Conservation (phyloP, 768 basidiomycete genomes). For the Lactarius akahatsu region DNA sequence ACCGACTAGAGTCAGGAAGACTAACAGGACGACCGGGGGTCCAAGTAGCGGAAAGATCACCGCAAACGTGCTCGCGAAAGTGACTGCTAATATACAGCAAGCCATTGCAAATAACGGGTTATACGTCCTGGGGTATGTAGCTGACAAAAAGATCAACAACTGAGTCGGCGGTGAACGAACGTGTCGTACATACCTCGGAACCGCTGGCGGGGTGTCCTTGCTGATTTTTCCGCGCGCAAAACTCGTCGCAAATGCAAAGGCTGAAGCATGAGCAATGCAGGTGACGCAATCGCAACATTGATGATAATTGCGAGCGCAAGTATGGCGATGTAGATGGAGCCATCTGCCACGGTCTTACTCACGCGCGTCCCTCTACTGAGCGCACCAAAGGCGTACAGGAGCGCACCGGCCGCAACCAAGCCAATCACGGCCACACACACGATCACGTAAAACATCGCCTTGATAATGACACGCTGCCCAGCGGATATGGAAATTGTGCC, state of each 20-base stretch:
- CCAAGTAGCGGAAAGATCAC: constrained; percentile 76
- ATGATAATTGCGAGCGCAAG: constrained; percentile 58
- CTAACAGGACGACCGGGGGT: constrained; percentile 63
- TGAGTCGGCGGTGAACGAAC: not conserved
- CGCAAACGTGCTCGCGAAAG: constrained; percentile 71
- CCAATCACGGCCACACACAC: constrained; percentile 55
- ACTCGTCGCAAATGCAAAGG: constrained; percentile 61
- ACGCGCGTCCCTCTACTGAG: constrained; percentile 43
- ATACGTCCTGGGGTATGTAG: constrained; percentile 69
- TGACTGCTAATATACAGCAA: constrained; percentile 63
- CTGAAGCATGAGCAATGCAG: constrained; percentile 72
- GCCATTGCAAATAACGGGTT: constrained; percentile 66
- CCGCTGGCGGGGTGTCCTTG: constrained; percentile 72
- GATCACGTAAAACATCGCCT: constrained; percentile 60
- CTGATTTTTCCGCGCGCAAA: constrained; percentile 52
- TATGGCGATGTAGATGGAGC: constrained; percentile 68
- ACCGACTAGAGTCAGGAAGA: constrained; percentile 69
- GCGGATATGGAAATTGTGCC: constrained; percentile 64
- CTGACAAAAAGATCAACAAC: constrained; percentile 37
- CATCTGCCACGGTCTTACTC: constrained; percentile 57
- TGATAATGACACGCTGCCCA: constrained; percentile 59
- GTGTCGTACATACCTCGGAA: constrained; percentile 60
- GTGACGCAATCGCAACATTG: constrained; percentile 65
- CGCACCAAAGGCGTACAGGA: constrained; percentile 64
- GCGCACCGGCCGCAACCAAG: constrained; percentile 64